Percentiles rank a stretch among this genome's conserved stretches.
Conservation (phyloP, 306 rosid species). For the Citrullus mucosospermus region DNA sequence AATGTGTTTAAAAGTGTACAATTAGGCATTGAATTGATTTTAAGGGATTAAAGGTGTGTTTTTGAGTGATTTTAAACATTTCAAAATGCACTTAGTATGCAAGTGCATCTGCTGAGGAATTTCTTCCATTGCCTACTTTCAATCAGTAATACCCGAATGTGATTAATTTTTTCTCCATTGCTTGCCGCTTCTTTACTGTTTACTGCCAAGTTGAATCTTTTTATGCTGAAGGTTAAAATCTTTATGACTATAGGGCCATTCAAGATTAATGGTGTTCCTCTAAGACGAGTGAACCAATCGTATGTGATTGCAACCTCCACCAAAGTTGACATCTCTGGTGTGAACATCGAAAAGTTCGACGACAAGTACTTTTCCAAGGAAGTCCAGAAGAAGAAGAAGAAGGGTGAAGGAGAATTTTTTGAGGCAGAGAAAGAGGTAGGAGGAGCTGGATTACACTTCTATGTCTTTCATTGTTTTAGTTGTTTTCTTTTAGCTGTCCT, state of each 20-base stretch:
- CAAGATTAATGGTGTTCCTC: slow-evolving; percentile 58
- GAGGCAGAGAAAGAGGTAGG: slow-evolving; percentile 56
- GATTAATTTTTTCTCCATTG: not conserved
- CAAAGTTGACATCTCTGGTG: slow-evolving; percentile 42
- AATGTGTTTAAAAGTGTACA: no score
- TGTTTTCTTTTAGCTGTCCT: not conserved
- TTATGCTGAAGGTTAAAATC: not conserved
- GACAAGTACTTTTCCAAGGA: slow-evolving; percentile 56
- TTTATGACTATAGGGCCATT: slow-evolving; percentile 36
- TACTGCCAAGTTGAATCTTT: not conserved
- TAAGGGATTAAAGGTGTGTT: no score
- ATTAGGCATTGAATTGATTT: no score
- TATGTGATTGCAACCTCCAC: slow-evolving; percentile 59
- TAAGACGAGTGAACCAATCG: slow-evolving; percentile 58
- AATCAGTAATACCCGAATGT: not conserved
- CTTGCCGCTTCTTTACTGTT: not conserved
- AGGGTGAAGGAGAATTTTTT: slow-evolving; percentile 50
- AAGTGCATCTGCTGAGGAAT: not conserved
- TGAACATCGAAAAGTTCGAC: slow-evolving; percentile 30
- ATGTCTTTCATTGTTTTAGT: not conserved
- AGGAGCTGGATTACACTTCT: not conserved
- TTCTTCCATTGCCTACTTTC: not conserved
- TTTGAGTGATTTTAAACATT: no score
- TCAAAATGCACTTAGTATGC: no score
- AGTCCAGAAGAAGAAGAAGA: slow-evolving; percentile 33